These are phyloP conservation scores for Citeromyces hawaiiensis DNA, from an alignment of 1,139 yeast genomes.

Conservation along the genomic window DNA sequence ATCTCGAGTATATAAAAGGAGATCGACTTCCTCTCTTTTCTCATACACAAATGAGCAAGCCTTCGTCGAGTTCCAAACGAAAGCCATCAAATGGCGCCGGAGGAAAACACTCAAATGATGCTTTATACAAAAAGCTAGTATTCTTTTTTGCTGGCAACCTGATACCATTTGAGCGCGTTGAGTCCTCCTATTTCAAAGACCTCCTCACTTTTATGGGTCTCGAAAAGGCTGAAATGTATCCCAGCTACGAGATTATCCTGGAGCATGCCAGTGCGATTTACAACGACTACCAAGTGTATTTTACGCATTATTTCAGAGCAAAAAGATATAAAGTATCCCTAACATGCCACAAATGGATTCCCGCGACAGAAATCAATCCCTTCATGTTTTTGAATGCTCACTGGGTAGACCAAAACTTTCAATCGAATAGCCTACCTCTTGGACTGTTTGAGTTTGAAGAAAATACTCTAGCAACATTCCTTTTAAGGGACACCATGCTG, in stretches of 20 bases:
- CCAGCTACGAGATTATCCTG: slow-evolving; percentile 12
- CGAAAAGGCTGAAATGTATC: slow-evolving; percentile 7
- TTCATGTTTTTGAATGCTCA: neutral
- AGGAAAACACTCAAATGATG: neutral
- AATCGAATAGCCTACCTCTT: neutral
- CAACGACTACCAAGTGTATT: slow-evolving; percentile 13
- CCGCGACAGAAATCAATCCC: slow-evolving; percentile 2
- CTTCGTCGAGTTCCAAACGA: neutral
- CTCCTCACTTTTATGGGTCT: slow-evolving; percentile 6
- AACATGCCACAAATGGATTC: slow-evolving; percentile 15
- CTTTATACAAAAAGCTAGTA: slow-evolving; percentile 7
- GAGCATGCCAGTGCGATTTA: slow-evolving; percentile 13
- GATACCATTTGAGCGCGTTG: slow-evolving; percentile 12
- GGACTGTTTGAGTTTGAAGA: neutral
- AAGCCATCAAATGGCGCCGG: neutral
- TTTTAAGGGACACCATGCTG: neutral
- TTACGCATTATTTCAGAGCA: slow-evolving; percentile 11
- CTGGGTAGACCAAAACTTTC: neutral
- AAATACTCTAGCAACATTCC: neutral
- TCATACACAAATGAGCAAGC: neutral
- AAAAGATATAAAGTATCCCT: slow-evolving; percentile 10
- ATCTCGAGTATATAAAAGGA: neutral
- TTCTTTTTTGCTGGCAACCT: slow-evolving; percentile 14
- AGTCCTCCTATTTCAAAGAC: slow-evolving; percentile 10
- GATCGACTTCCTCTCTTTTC: neutral